Evolutionary conservation across 345 rosid genomes (phyloP), one percentile per base, ranked within the genome.

Genomic region (Syzygium jambos): DNA sequence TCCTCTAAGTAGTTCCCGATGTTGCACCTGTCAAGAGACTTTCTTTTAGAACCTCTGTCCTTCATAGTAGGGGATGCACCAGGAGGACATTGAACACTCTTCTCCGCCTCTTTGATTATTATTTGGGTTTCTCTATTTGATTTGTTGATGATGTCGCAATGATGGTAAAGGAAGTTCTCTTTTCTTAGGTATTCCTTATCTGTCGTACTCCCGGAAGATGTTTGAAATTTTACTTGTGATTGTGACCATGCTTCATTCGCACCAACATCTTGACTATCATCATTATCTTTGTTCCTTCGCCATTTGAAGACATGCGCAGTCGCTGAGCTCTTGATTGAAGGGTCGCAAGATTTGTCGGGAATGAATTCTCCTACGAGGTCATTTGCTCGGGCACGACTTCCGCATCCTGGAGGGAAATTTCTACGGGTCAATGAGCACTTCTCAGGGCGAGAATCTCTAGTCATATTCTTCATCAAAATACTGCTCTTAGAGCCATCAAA

Each of bases 351-450:
- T 41, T 34, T 34, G 23, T 9, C 7, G 3, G 61, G 30, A 85
- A 41, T 15, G 52, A 61, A 56, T 2, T 56, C 83, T 86, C 12
- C 56, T 27, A 29, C 19, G 14, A 6, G 49, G 19, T 49, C 41
- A 11, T 46, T 38, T 61, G 21, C 57, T 30, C 11, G 17, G 68
- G 65, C 54, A 85, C 22, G 17, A n/a, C 29, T 87, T 43, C 86
- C 84, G 7, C 89, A 87, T 52, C 84, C 86, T 5, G 54, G 84
- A 41, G 84, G 89, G 65, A 65, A 84, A 30, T 87, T 73, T 49
- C 86, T 59, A 19, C 41, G 55, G 8, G 53, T 86, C 65, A 63
- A 15, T n/a, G 5, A 63, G 84, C 15, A 52, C 61, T 65, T 87
- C 41, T 52, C 46, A 83, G 85, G 38, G 25, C 49, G 22, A 51